Base-by-base conservation (phyloP, 2,329 filamentous ascomycete species). In the Penicillium sp. region DNA sequence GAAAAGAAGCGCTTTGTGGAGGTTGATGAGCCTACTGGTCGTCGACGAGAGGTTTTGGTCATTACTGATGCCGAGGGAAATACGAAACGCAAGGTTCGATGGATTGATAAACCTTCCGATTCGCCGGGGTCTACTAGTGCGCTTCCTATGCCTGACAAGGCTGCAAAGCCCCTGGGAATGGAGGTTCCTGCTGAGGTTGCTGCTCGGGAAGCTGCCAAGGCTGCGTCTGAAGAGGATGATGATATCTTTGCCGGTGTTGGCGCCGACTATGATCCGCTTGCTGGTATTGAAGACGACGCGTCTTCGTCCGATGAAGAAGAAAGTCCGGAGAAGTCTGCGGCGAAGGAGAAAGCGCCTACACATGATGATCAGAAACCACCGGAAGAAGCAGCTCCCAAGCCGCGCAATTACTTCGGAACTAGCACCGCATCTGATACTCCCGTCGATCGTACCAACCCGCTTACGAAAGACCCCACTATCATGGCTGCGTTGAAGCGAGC, bases 401-500 rank as follows among this genome's bases (percentile, higher is more conserved):
- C 71, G 54, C 69, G 83, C 80, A 77, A 79, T 60, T 77, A 79
- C 65, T 76, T 78, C 49, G 64, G 68, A 41, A 63, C 54, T 31
- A 24, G 29, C 15, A 41, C 68, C 31, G 65, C 70, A 9, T 67
- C 70, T 3, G 70, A 61, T 24, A 75, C 85, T 38, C 74, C 81
- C 1, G 78, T 83, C 9, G 65, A 67, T 23, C 62, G 68, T 7
- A 61, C 65, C 24, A 74, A 76, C 44, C 73, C 75, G 4, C 66
- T 80, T 4, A 82, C 87, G 64, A 81, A 80, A 24, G 90, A 96
- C 64, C 88, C 90, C 2, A 84, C 87, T 2, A 86, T 96, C 57
- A 80, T 91, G 58, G 90, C 90, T 3, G 90, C 90, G 0, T 81
- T 99, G 64, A 90, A 91, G 72, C 91, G 91, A 70, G 93, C 93